A percentile compares a stretch with the other conserved stretches of the same genome.
Conservation (phyloP, 2,329 filamentous ascomycete genomes). For the Emmonsia crescens region DNA sequence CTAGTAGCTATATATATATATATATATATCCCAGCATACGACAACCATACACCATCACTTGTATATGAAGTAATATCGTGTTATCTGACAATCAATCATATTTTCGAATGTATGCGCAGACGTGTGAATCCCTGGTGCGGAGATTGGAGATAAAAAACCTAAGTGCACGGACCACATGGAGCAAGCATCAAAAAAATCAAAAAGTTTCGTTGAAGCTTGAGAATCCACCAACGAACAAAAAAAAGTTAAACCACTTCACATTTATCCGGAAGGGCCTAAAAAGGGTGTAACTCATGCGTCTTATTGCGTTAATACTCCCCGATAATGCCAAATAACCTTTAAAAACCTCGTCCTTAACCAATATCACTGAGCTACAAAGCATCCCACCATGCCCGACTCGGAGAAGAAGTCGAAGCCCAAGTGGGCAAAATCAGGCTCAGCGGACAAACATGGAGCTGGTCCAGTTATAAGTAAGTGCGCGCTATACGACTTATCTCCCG, state of each 20-base stretch:
- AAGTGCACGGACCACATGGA: slow-evolving; percentile 6
- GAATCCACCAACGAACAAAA: not conserved
- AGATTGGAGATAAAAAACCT: not conserved
- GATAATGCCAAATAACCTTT: not conserved
- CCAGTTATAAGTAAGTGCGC: slow-evolving; percentile 30
- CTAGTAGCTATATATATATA: not conserved
- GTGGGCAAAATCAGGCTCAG: slow-evolving; percentile 22
- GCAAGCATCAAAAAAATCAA: not conserved
- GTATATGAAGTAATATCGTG: not conserved
- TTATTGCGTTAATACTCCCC: not conserved
- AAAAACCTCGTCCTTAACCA: not conserved
- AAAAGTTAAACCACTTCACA: not conserved
- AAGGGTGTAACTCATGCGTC: not conserved
- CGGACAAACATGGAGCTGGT: slow-evolving; percentile 17
- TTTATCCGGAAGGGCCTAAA: not conserved
- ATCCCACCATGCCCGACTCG: slow-evolving; percentile 24
- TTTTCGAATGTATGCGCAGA: not conserved
- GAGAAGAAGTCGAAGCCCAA: slow-evolving; percentile 23
- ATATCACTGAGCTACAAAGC: not conserved
- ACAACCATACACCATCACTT: not conserved
- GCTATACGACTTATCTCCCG: not conserved
- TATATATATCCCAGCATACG: not conserved
- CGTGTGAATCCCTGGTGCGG: not conserved
- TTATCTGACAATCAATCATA: not conserved
- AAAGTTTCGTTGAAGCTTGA: not conserved